Percentiles rank a stretch among this genome's conserved stretches.
Conservation (phyloP, 2,329 filamentous ascomycete genomes). For the Fusarium sp. region DNA sequence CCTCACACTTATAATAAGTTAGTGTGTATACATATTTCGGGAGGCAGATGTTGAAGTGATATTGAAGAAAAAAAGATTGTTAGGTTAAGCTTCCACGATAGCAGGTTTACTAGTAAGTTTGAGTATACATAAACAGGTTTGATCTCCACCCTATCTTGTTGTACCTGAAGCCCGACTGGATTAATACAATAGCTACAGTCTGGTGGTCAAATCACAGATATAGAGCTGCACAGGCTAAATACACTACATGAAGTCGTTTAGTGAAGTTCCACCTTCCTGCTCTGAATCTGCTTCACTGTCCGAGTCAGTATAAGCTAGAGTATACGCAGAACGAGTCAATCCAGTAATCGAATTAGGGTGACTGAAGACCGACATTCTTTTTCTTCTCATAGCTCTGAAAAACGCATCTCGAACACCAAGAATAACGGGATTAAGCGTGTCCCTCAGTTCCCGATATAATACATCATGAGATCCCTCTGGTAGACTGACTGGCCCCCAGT, state of each 20-base stretch:
- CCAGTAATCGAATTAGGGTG: slow-evolving; percentile 1
- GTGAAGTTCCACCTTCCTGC: neutral
- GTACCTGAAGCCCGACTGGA: too few relatives aligned
- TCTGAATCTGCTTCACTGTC: slow-evolving; percentile 3
- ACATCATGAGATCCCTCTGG: neutral
- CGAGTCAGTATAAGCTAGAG: neutral
- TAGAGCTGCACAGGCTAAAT: too few relatives aligned
- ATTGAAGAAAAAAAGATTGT: too few relatives aligned
- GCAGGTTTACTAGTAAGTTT: too few relatives aligned
- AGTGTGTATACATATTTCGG: too few relatives aligned
- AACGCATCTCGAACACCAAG: slow-evolving; percentile 1
- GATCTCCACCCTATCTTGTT: too few relatives aligned
- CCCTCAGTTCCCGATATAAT: neutral
- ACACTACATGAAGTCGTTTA: neutral
- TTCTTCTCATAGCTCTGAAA: neutral
- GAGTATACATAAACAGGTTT: too few relatives aligned
- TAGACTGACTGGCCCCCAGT: slow-evolving; percentile 1
- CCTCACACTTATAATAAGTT: too few relatives aligned
- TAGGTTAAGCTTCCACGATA: too few relatives aligned
- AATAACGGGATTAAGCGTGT: neutral
- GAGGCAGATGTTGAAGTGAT: too few relatives aligned
- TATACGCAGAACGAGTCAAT: neutral
- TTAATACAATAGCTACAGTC: too few relatives aligned
- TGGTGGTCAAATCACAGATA: too few relatives aligned
- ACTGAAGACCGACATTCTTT: neutral